Conservation (phyloP, 176 grass and related monocot genomes). For the Cymbopogon citratus region DNA sequence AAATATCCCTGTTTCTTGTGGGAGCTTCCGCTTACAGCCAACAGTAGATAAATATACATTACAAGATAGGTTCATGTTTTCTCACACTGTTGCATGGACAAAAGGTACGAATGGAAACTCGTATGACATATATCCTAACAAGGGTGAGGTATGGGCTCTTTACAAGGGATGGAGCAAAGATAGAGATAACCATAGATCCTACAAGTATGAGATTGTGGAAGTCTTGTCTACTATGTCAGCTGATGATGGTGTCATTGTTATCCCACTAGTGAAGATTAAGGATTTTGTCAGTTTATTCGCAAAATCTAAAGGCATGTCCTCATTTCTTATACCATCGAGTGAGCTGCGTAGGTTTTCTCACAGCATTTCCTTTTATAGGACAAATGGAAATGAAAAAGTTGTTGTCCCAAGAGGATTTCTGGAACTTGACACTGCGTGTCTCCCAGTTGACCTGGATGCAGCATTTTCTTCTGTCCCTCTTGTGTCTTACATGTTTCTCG, state of each 20-base stretch:
- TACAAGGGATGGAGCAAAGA: conserved; percentile 81
- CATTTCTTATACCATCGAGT: conserved; percentile 42
- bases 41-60: conserved; percentile 31
- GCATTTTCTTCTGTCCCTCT: conserved; percentile 56
- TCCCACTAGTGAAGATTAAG: conserved; percentile 66
- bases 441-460: conserved; percentile 52
- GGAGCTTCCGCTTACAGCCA: conserved; percentile 46
- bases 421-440: conserved; percentile 82
- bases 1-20: conserved; percentile 71
- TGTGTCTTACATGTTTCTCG: conserved; percentile 28
- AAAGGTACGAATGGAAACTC: conserved; percentile 55
- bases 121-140: conserved; percentile 61
- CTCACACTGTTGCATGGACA: conserved; percentile 55
- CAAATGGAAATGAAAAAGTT: conserved; percentile 59
- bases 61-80: conserved; percentile 70
- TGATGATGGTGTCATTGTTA: conserved; percentile 41
- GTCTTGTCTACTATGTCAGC: conserved; percentile 50
- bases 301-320: conserved; percentile 25
- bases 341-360: conserved; percentile 89
- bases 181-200: conserved; percentile 56
- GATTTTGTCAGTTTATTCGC: conserved; percentile 82
- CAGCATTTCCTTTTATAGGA: conserved; percentile 54
- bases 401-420: conserved; percentile 74
- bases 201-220: conserved; percentile 70
- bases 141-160: conserved; percentile 85